These are phyloP conservation scores for Nitzschia palea DNA, from an alignment of 108 stramenopile genomes.

Conservation along the genomic window DNA sequence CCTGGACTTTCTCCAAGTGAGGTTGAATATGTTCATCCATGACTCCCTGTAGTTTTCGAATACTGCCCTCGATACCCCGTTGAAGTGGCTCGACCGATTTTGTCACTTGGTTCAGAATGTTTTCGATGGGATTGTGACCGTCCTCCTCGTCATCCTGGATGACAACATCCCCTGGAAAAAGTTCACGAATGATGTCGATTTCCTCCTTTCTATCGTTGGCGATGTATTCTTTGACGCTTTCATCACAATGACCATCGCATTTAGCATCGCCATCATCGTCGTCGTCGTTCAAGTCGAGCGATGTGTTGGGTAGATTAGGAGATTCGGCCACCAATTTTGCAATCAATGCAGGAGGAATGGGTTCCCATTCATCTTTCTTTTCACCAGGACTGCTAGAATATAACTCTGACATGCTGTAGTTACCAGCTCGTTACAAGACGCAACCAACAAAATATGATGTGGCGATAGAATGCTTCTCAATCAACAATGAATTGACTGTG, in stretches of 20 bases:
- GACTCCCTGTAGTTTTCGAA: neutral
- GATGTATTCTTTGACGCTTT: no score
- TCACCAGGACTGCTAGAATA: neutral
- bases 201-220: constrained; percentile 10
- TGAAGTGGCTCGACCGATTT: constrained; percentile 7
- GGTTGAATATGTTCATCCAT: constrained; percentile 15
- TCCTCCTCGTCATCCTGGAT: neutral
- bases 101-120: neutral
- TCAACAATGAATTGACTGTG: no score
- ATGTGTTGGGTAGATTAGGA: no score
- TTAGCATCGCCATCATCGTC: no score
- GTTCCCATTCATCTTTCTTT: constrained; percentile 1
- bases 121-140: neutral
- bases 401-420: no score
- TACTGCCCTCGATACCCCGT: neutral
- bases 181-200: constrained; percentile 6
- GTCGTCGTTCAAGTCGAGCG: no score
- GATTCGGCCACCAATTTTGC: no score
- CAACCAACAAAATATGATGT: no score
- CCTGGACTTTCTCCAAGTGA: neutral
- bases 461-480: no score
- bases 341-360: neutral
- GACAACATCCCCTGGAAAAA: neutral
- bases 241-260: no score
- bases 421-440: no score